Evolutionary conservation across 257 asterid species (phyloP), one percentile per base, ranked within the genome.

Genomic region (Voacanga thouarsii): DNA sequence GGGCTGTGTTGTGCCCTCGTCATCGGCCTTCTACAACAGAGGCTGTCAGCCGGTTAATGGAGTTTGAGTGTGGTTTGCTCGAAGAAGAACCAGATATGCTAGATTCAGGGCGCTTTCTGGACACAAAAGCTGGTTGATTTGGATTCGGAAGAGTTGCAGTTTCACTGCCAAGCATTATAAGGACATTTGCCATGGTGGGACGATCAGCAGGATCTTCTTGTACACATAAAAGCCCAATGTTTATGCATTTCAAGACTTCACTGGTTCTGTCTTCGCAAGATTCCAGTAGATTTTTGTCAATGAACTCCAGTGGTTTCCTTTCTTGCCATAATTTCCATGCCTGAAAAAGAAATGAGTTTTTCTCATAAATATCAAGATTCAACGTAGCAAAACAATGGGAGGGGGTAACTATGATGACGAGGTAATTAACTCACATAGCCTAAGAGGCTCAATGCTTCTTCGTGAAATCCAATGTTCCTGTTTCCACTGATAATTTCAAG

Each of bases 291-390:
- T 70, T 67, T 19, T 45, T 73, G 43, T 84, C 82, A 26, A 82
- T 26, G 4, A 79, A 47, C 28, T 82, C 76, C 47, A 79, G 21
- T 21, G 82, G 70, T 39, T 55, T 74, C 49, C 69, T 43, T 68
- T 55, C 86, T 14, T 82, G 69, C 88, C 88, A 82, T 12, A 82
- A 80, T 61, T 39, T 82, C 88, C 88, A 84, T n/a, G 75, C 85
- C 85, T 84, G 74, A 50, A 39, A 66, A 66, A 9, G 1, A 7
- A 19, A 6, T 19, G 21, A 64, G 9, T 8, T 28, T 64, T 12
- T 26, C 44, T 26, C 44, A 12, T 64, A 64, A 64, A 14, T 21
- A n/a, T 7, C 12, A n/a, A 12, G 53, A 2, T 49, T 49, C 53
- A 49, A 49, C 0, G 16, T 49, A 49, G 15, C 7, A 49, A 12